Conservation (phyloP, 73 alveolate genomes). For the Tetrahymena borealis region DNA sequence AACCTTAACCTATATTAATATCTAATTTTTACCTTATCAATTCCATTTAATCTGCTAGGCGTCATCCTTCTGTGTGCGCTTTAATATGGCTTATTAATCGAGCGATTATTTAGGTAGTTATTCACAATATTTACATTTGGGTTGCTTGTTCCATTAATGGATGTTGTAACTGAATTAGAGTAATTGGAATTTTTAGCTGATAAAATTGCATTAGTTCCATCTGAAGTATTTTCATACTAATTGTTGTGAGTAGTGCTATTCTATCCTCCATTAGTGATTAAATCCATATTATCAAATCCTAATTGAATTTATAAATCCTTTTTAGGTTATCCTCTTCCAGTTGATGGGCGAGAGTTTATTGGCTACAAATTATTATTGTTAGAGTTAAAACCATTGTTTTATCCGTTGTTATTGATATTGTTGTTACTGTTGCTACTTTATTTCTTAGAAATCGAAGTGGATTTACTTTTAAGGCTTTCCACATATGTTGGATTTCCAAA, state of each 20-base stretch:
- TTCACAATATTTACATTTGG: neutral
- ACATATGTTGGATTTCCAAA: neutral
- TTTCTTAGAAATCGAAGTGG: neutral
- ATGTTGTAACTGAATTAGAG: neutral
- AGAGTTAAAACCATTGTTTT: neutral
- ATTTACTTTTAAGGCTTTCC: neutral
- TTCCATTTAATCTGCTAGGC: neutral
- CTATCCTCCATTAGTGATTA: neutral
- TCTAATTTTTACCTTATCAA: neutral
- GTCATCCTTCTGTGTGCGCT: neutral
- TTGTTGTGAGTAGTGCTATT: neutral
- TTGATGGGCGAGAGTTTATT: neutral
- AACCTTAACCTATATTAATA: too few species aligned
- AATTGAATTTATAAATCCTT: neutral
- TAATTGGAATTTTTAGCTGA: neutral
- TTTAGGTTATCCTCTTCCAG: neutral
- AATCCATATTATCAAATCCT: neutral
- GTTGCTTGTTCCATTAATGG: neutral
- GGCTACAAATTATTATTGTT: neutral
- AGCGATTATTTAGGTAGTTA: neutral
- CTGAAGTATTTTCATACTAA: neutral
- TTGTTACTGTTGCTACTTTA: neutral
- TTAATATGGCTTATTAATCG: neutral
- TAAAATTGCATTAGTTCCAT: neutral
- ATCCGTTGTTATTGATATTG: neutral